These are phyloP conservation scores for Termitomyces sp. DNA, from an alignment of 768 basidiomycete species.

Conservation along the genomic window DNA sequence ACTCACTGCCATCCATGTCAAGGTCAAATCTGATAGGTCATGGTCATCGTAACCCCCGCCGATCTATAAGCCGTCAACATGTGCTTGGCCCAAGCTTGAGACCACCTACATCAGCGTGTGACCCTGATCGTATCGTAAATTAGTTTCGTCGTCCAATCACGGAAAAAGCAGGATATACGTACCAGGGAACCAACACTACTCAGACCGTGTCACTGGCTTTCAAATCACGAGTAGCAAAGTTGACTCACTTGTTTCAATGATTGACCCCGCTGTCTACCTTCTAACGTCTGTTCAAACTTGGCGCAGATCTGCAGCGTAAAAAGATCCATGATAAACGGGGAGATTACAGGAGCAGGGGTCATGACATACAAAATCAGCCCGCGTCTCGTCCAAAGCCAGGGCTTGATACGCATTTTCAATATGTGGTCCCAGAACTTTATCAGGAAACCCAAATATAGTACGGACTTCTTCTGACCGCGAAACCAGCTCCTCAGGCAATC, in stretches of 20 bases:
- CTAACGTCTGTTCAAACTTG: slow-evolving; percentile 55
- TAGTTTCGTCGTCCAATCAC: not conserved
- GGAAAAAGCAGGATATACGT: slow-evolving; percentile 13
- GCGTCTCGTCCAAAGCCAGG: slow-evolving; percentile 60
- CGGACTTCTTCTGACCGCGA: slow-evolving; percentile 34
- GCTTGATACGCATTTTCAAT: slow-evolving; percentile 64
- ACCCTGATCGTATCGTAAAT: slow-evolving; percentile 16
- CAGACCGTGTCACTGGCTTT: not conserved
- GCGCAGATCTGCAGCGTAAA: slow-evolving; percentile 35
- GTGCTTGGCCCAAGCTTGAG: not conserved
- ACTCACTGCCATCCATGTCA: slow-evolving; percentile 61
- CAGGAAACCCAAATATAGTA: slow-evolving; percentile 61
- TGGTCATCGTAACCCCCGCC: slow-evolving; percentile 67
- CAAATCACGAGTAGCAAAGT: not conserved
- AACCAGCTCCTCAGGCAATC: slow-evolving; percentile 61
- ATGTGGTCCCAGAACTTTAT: slow-evolving; percentile 54
- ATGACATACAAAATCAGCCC: slow-evolving; percentile 58
- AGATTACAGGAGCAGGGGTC: not conserved
- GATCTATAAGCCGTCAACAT: slow-evolving; percentile 31
- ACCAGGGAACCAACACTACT: slow-evolving; percentile 71
- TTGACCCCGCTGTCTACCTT: slow-evolving; percentile 49
- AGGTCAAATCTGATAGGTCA: slow-evolving; percentile 59
- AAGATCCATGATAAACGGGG: not conserved
- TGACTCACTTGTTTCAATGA: slow-evolving; percentile 50
- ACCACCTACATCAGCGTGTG: slow-evolving; percentile 33